A percentile compares a stretch with the other conserved stretches of the same genome.
These are phyloP conservation scores for Pistacia integerrima DNA, from an alignment of 345 rosid species.

Conservation along the genomic window DNA sequence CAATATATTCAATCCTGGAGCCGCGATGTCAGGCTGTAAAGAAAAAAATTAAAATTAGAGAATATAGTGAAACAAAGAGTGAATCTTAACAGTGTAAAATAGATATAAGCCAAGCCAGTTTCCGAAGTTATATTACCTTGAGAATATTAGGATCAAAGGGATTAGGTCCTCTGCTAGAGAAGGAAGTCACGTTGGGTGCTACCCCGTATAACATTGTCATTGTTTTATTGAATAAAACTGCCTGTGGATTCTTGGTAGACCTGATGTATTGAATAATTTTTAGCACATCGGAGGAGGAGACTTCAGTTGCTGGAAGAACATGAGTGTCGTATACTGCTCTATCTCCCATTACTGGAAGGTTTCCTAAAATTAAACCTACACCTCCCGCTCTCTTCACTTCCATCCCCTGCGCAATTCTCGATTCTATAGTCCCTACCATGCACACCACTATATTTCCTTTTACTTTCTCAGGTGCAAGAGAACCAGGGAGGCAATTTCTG, in stretches of 20 bases:
- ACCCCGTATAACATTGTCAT: slow-evolving; percentile 22
- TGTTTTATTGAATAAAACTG: neutral
- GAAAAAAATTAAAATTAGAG: neutral
- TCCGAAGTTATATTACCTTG: too few species aligned
- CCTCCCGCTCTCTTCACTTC: slow-evolving; percentile 90
- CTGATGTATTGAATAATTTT: slow-evolving; percentile 57
- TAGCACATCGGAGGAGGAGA: slow-evolving; percentile 28
- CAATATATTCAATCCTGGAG: slow-evolving; percentile 73
- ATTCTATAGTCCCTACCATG: slow-evolving; percentile 54
- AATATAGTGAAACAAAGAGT: neutral
- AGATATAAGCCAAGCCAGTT: neutral
- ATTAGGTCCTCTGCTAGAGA: slow-evolving; percentile 80
- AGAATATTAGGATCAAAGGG: slow-evolving; percentile 59
- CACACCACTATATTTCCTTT: slow-evolving; percentile 81
- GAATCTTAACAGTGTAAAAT: neutral
- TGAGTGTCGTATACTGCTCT: slow-evolving; percentile 23
- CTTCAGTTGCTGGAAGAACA: slow-evolving; percentile 58
- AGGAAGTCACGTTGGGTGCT: slow-evolving; percentile 44
- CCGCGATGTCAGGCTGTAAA: slow-evolving; percentile 77
- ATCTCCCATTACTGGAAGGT: slow-evolving; percentile 37
- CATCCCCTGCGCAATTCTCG: slow-evolving; percentile 56
- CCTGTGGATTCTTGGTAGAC: slow-evolving; percentile 46
- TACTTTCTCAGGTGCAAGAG: slow-evolving; percentile 55
- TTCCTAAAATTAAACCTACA: slow-evolving; percentile 70
- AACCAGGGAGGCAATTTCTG: slow-evolving; percentile 51